Conservation (phyloP, 2,329 filamentous ascomycete genomes). For the Epichloe amarillans region DNA sequence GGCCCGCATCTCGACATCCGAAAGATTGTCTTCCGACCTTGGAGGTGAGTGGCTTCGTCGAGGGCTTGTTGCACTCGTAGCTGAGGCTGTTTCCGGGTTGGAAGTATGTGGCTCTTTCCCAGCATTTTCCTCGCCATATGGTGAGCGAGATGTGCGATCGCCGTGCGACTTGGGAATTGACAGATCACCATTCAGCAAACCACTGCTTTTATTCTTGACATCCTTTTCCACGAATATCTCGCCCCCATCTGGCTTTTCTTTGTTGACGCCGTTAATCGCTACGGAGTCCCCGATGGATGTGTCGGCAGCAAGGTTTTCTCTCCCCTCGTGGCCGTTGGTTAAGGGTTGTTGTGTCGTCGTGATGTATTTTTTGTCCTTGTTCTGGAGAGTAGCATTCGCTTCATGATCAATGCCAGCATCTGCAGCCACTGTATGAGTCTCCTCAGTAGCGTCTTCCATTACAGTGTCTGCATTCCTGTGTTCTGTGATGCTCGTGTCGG, state of each 20-base stretch:
- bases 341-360: background rate
- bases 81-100: conserved; percentile 28
- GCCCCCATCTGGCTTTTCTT: background rate
- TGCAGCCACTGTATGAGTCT: background rate
- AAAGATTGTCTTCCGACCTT: conserved; percentile 37
- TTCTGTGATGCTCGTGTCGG: conserved; percentile 6
- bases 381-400: conserved; percentile 12
- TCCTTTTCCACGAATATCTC: background rate
- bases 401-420: background rate
- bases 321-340: background rate
- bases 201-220: background rate
- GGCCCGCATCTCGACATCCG: conserved; percentile 31
- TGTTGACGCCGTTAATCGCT: background rate
- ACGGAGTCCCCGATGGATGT: background rate
- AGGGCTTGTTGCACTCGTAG: conserved; percentile 30
- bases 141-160: background rate
- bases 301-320: background rate
- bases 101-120: conserved; percentile 14
- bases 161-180: conserved; percentile 2
- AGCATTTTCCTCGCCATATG: background rate
- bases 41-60: conserved; percentile 33
- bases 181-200: background rate
- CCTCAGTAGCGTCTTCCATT: conserved; percentile 1
- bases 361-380: conserved; percentile 13
- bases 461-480: conserved; percentile 12